Conservation (phyloP, 257 asterid species). For the Jasminum sambac region DNA sequence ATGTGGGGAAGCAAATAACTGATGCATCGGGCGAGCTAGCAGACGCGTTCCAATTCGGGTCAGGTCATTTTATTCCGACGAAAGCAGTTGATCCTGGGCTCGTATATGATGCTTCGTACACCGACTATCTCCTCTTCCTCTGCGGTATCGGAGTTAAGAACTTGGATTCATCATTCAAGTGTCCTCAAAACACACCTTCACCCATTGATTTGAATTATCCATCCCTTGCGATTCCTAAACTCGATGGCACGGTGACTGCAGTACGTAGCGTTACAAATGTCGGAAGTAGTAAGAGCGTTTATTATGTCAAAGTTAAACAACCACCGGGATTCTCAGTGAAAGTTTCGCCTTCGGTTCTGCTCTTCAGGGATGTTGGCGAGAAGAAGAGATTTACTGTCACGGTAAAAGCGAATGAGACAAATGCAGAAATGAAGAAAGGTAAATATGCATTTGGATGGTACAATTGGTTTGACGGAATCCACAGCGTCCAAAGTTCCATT, state of each 20-base stretch:
- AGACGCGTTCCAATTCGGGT: slow-evolving; percentile 47
- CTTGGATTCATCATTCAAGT: slow-evolving; percentile 43
- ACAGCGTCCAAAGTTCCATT: slow-evolving; percentile 51
- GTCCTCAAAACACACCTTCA: slow-evolving; percentile 47
- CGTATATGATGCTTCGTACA: slow-evolving; percentile 45
- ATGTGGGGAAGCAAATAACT: slow-evolving; percentile 31
- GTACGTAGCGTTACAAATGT: slow-evolving; percentile 72
- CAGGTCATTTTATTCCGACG: slow-evolving; percentile 50
- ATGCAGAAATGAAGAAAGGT: slow-evolving; percentile 29
- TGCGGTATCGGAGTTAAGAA: slow-evolving; percentile 23
- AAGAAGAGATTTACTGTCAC: slow-evolving; percentile 60
- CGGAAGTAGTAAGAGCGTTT: slow-evolving; percentile 51
- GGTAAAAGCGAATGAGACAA: slow-evolving; percentile 36
- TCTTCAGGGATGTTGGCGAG: slow-evolving; percentile 48
- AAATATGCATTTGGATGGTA: slow-evolving; percentile 61
- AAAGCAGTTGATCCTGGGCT: slow-evolving; percentile 55
- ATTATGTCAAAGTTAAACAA: slow-evolving; percentile 54
- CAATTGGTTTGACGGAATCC: slow-evolving; percentile 58
- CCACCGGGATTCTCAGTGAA: slow-evolving; percentile 64
- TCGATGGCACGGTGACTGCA: slow-evolving; percentile 42
- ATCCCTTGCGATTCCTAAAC: slow-evolving; percentile 63
- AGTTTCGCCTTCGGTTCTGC: slow-evolving; percentile 57
- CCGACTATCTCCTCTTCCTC: slow-evolving; percentile 45
- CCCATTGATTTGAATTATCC: slow-evolving; percentile 68
- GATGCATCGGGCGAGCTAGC: slow-evolving; percentile 43